Evolutionary conservation across 352 stramenopile species (phyloP), one percentile per base, ranked within the genome.

Genomic region (Globisporangium cylindrosporum): DNA sequence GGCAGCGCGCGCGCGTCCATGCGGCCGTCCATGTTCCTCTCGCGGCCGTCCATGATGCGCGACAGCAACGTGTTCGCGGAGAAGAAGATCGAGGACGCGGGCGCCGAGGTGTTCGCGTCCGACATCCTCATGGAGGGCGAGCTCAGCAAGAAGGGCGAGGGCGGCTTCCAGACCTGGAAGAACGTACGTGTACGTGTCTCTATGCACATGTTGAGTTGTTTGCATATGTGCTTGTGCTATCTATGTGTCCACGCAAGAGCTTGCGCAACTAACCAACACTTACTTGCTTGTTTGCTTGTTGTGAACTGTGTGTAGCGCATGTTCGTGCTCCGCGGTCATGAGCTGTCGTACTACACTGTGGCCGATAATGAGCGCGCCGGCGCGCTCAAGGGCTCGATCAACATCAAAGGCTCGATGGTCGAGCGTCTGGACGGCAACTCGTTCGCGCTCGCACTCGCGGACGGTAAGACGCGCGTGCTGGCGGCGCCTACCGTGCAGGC

Each of bases 101-200:
- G 83, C 55, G 62, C 80, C 27, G 75, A 82, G 53, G 70, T 92
- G 22, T 92, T 92, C 67, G 59, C 77, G 12, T 88, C 64, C 54
- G 84, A 92, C 62, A 78, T 90, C 61, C 68, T 92, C 36, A 92
- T 92, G 81, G 81, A 92, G 61, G 81, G 84, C 2, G 74, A 87
- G 61, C 69, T 92, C 7, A 80, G 74, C 36, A 92, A 92, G 68
- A 92, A 89, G 62, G 84, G 84, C 51, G 79, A 88, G 66, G 72
- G 71, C 48, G 80, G 80, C 3, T 62, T 89, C 51, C 80, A 90
- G 59, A 79, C 75, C 7, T 88, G 78, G 81, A 92, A 90, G 65
- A 88, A 76, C 75, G 83, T 91, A 82, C 62, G 79, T 77, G 64
- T 76, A 76, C 56, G 70, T 81, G n/a, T 67, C 10, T 29, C 20